Evolutionary conservation across 2,329 filamentous ascomycete species (phyloP), one percentile per base, ranked within the genome.

Genomic region (Botrytis squamosa): DNA sequence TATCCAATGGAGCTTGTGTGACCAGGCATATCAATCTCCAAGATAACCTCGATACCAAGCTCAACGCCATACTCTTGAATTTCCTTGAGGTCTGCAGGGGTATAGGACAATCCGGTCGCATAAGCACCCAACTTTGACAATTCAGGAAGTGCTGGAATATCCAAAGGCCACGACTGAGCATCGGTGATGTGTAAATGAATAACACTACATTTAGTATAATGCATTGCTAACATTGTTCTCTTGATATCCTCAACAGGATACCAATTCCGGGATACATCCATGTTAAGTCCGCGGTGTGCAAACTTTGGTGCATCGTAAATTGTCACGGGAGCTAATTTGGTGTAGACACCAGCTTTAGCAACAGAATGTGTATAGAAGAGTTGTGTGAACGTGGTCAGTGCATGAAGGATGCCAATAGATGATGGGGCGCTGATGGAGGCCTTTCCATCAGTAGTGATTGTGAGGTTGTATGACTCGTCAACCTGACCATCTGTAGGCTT

Each of bases 101-200:
- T 89, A 84, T 96, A 97, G 0, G 89, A 88, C 70, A 93, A 85
- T 64, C 88, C 88, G 29, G 86, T 84, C 38, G 86, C 85, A 80
- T 97, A 97, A 1, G 93, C 91, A 52, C 93, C 94, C 81, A 93
- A 91, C 70, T 85, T 82, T 4, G 93, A 86, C 3, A 97, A 85
- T 74, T 91, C 87, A 5, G 94, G 92, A 75, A 97, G 83, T 3
- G 91, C 83, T 1, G 93, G 92, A 68, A 97, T 91, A 77, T 94
- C 93, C 38, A 97, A 85, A 0, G 94, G 94, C 92, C 93, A 97
- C 6, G 93, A 93, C 82, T 97, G 93, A 25, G 91, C 90, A 82
- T 97, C 93, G 7, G 93, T 96, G 73, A 91, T 86, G 84, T 97
- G 93, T 71, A 95, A 85, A 82, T 96, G 93, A 73, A 97, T 86